Conservation (phyloP, 768 basidiomycete species). For the Leccinellum luteum region DNA sequence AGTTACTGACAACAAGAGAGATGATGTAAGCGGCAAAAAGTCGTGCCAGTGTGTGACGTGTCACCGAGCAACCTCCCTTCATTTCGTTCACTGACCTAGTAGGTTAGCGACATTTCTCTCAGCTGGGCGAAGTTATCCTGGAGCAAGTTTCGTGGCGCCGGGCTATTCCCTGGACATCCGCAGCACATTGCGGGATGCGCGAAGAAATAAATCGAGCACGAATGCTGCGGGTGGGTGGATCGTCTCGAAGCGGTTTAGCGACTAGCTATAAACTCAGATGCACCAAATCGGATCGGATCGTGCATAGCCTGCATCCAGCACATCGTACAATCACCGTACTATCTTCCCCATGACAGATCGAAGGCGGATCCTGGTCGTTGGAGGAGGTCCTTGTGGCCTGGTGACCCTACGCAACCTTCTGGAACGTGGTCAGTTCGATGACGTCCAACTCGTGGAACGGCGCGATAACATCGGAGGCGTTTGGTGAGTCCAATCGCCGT, state of each 20-base stretch:
- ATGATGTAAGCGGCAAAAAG: too few species aligned
- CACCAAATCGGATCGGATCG: not conserved
- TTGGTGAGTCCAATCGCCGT: constrained; percentile 35
- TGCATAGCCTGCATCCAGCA: not conserved
- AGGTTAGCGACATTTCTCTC: too few species aligned
- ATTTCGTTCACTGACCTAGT: too few species aligned
- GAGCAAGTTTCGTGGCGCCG: too few species aligned
- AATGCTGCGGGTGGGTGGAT: not conserved
- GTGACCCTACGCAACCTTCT: constrained; percentile 48
- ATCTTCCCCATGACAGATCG: not conserved
- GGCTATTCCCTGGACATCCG: not conserved
- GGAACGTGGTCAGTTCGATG: constrained; percentile 40
- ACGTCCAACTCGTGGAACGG: constrained; percentile 46
- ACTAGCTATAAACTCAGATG: not conserved
- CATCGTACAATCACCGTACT: not conserved
- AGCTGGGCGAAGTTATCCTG: not conserved
- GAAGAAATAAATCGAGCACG: not conserved
- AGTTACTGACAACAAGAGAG: too few species aligned
- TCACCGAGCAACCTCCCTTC: too few species aligned
- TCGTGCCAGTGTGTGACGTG: too few species aligned
- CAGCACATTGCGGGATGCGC: not conserved
- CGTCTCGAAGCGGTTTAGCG: not conserved
- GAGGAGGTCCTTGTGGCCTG: constrained; percentile 47
- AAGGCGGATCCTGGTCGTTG: constrained; percentile 39
- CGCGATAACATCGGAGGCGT: constrained; percentile 47